Percentiles rank a stretch among this genome's conserved stretches.
Conservation (phyloP, 306 rosid species). For the Prunus kanzakura region DNA sequence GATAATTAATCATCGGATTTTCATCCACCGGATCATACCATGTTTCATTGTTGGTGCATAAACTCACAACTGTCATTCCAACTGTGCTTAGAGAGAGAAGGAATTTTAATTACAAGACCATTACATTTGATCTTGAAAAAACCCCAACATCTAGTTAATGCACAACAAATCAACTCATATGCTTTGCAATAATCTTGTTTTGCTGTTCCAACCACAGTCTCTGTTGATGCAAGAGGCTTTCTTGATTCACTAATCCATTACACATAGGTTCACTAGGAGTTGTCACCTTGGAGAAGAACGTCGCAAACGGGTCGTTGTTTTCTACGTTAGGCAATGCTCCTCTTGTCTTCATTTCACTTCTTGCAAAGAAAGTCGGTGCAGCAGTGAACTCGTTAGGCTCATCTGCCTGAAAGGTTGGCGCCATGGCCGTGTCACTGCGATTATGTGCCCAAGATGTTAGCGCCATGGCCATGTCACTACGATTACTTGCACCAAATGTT, state of each 20-base stretch:
- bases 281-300: conserved; percentile 18
- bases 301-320: conserved; percentile 51
- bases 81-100: too few species aligned
- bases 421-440: not conserved
- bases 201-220: conserved; percentile 73
- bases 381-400: not conserved
- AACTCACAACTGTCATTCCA: too few species aligned
- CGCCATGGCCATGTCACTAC: too few species aligned
- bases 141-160: not conserved
- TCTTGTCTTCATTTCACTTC: not conserved
- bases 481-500: not conserved
- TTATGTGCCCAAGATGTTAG: too few species aligned
- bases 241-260: conserved; percentile 32
- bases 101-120: not conserved
- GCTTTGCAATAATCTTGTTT: conserved; percentile 68
- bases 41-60: not conserved
- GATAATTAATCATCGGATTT: not conserved
- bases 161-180: conserved; percentile 25
- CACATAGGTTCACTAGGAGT: conserved; percentile 1
- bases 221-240: conserved; percentile 40
- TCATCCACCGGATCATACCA: not conserved
- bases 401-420: not conserved
- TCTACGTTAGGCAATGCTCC: conserved; percentile 10
- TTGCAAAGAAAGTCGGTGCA: not conserved
- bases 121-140: not conserved